Evolutionary conservation across 768 basidiomycete species (phyloP).

Genomic region (Daedaleopsis sinensis): DNA sequence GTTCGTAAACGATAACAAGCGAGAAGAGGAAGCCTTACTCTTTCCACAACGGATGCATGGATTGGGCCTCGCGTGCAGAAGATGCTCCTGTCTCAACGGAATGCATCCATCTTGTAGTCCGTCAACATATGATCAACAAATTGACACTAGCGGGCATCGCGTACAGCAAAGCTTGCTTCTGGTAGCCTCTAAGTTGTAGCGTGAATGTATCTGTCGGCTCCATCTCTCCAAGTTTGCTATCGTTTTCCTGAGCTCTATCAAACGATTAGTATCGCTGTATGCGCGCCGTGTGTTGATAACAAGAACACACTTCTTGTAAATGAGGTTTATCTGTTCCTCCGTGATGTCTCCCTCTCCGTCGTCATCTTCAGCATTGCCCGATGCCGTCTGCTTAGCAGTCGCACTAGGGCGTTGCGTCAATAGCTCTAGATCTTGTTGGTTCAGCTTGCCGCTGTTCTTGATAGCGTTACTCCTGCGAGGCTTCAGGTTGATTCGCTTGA

Average conservation of each 20-base stretch:
- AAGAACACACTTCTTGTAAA: slow-evolving; percentile 73
- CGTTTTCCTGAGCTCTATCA: slow-evolving; percentile 80
- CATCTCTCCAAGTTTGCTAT: slow-evolving; percentile 76
- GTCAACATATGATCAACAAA: neutral
- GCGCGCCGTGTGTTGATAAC: neutral
- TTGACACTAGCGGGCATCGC: slow-evolving; percentile 24
- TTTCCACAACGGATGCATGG: slow-evolving; percentile 95
- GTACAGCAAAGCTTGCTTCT: slow-evolving; percentile 87
- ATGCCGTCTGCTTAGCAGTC: slow-evolving; percentile 25
- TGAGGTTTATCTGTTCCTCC: slow-evolving; percentile 78
- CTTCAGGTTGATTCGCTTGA: slow-evolving; percentile 71
- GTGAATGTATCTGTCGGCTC: slow-evolving; percentile 79
- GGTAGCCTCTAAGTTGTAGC: slow-evolving; percentile 80
- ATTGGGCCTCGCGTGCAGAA: slow-evolving; percentile 67
- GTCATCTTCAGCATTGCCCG: slow-evolving; percentile 78
- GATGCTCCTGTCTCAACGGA: slow-evolving; percentile 77
- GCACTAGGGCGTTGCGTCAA: slow-evolving; percentile 35
- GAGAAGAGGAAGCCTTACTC: slow-evolving; percentile 54
- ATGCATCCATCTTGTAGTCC: slow-evolving; percentile 78
- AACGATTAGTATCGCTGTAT: neutral
- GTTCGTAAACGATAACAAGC: neutral
- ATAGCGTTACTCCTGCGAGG: slow-evolving; percentile 43
- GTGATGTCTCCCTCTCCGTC: slow-evolving; percentile 80
- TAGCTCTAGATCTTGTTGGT: slow-evolving; percentile 45
- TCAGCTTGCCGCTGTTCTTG: slow-evolving; percentile 30